Conservation (phyloP, 352 stramenopile genomes). For the Globisporangium spinosum region DNA sequence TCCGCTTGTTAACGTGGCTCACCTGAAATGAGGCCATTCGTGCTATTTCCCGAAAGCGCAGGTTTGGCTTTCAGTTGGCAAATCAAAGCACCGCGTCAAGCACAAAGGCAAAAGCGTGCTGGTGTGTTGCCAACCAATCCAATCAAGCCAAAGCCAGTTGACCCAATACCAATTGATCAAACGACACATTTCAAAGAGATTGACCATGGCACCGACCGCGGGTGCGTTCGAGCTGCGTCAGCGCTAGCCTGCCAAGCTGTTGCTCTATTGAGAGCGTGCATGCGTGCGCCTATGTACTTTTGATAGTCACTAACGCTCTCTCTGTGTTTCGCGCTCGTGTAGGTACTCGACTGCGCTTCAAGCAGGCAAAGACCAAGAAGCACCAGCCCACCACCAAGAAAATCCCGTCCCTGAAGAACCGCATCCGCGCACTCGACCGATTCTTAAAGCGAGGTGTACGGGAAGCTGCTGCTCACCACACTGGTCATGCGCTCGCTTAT, state of each 20-base stretch:
- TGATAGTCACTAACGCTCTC: background rate
- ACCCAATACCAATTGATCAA: background rate
- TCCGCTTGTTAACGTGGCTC: background rate
- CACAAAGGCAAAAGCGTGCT: background rate
- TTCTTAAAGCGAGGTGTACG: conserved; percentile 69
- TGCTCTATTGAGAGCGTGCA: background rate
- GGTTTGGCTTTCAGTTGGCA: background rate
- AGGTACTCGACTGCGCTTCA: conserved; percentile 76
- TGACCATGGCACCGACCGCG: conserved; percentile 46
- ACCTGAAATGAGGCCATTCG: background rate
- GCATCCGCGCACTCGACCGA: conserved; percentile 72
- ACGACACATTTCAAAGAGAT: background rate
- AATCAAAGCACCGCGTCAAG: background rate
- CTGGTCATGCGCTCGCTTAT: background rate
- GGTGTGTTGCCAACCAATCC: conserved; percentile 3
- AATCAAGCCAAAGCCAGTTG: background rate
- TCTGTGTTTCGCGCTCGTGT: background rate
- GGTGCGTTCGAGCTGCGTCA: conserved; percentile 21
- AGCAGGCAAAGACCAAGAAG: conserved; percentile 56
- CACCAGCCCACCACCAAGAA: conserved; percentile 51
- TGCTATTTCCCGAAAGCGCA: background rate
- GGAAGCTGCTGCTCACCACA: background rate
- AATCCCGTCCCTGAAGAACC: conserved; percentile 78
- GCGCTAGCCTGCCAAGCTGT: background rate
- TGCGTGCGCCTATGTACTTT: background rate